Base-by-base conservation (phyloP, 345 rosid species). In the Pugionium cornutum region DNA sequence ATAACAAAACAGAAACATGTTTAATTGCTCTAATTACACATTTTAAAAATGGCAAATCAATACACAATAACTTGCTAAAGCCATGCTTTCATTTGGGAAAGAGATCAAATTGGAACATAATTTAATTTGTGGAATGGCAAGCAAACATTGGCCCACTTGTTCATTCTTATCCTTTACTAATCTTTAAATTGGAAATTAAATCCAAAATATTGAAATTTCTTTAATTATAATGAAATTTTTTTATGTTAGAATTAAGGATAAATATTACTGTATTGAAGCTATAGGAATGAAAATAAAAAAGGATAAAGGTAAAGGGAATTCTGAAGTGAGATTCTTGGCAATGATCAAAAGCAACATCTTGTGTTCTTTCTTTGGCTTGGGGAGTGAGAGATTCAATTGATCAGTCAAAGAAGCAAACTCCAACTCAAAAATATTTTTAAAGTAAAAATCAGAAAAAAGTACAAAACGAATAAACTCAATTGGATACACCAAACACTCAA, bases 391-490 rank as follows among this genome's bases (percentile, higher is more conserved):
- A 69, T 68, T 58, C 70, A 62, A 56, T 69, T 69, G 66, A 68
- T 75, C 75, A 69, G 78, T 75, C 78, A 75, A 75, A 75, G 75
- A 68, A 75, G 75, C 70, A 75, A 68, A 75, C 77, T 74, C 74
- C 48, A 69, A 69, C 70, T 68, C 54, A 29, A 57, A 50, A 10
- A 43, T 35, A 37, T 58, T 28, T 51, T 36, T 57, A 68, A 75
- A 69, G 61, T 43, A 75, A 44, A 59, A 73, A 73, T 40, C 9
- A 28, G 32, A 56, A 42, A 60, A 73, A 75, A 39, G 68, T 42
- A 62, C 69, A 68, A 67, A 74, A 58, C 29, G 58, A 67, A 67
- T 67, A 54, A 67, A 74, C 73, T 74, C 52, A 42, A 68, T 48
- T 54, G 47, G 64, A 27, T 55, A 49, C 49, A 64, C 67, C 43